Evolutionary conservation across 768 basidiomycete genomes (phyloP).

Genomic region (Lactarius akahatsu): DNA sequence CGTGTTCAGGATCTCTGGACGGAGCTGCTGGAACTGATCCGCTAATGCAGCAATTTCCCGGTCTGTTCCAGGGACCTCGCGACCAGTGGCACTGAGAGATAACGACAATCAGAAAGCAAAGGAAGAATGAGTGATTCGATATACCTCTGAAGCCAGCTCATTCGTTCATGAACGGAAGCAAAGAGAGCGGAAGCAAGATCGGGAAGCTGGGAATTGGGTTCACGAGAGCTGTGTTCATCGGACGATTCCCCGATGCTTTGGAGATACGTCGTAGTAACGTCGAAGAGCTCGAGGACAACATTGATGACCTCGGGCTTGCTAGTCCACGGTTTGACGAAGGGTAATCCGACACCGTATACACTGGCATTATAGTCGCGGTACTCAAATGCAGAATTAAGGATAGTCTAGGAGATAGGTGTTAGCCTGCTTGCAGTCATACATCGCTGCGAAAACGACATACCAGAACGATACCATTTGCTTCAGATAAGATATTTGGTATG

Average conservation of each 20-base stretch:
- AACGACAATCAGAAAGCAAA: conserved; percentile 3
- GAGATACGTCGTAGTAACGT: conserved; percentile 52
- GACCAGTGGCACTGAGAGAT: conserved; percentile 44
- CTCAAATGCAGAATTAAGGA: conserved; percentile 68
- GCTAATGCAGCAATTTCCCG: conserved; percentile 60
- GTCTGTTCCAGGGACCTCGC: conserved; percentile 48
- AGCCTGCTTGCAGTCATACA: neutral
- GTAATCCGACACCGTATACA: conserved; percentile 75
- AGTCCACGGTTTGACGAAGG: conserved; percentile 81
- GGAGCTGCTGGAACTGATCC: conserved; percentile 65
- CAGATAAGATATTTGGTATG: conserved; percentile 49
- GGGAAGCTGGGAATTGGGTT: conserved; percentile 57
- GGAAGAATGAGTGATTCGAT: conserved; percentile 4
- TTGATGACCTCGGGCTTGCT: conserved; percentile 68
- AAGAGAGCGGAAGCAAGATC: conserved; percentile 64
- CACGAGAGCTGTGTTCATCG: conserved; percentile 34
- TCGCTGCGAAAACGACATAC: conserved; percentile 43
- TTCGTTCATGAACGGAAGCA: conserved; percentile 62
- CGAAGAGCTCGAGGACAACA: conserved; percentile 68
- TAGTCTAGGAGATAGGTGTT: conserved; percentile 47
- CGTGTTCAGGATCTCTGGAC: conserved; percentile 76
- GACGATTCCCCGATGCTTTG: conserved; percentile 40
- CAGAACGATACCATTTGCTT: conserved; percentile 67
- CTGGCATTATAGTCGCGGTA: conserved; percentile 70
- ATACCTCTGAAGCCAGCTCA: conserved; percentile 68